A percentile compares a stretch with the other conserved stretches of the same genome.
These are phyloP conservation scores for Posidonia oceanica DNA, from an alignment of 116 monocot species.

Conservation along the genomic window DNA sequence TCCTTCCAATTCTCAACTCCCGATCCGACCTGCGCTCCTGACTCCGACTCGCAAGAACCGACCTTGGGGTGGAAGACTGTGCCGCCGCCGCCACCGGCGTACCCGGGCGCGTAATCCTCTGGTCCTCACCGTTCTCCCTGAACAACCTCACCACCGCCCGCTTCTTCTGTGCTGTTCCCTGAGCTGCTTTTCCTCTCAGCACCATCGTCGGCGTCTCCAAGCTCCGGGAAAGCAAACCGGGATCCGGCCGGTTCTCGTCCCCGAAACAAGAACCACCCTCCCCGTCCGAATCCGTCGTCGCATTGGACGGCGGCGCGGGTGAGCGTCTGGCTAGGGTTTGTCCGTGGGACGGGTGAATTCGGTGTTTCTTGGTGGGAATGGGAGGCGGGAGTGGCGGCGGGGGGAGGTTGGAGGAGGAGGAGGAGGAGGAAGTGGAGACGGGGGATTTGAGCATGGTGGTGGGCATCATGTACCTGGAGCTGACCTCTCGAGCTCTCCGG, in stretches of 20 bases:
- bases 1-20: background rate
- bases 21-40: background rate
- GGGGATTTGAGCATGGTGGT: constrained; percentile 5
- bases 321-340: constrained; percentile 2
- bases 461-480: constrained; percentile 41
- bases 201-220: constrained; percentile 9
- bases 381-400: constrained; percentile 13
- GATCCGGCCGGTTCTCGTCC: constrained; percentile 37
- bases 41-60: background rate
- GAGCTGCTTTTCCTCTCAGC: constrained; percentile 1
- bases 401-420: background rate
- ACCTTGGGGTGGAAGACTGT: constrained; percentile 8
- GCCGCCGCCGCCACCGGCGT: constrained; percentile 20
- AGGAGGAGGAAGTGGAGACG: background rate
- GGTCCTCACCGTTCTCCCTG: constrained; percentile 29
- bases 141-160: constrained; percentile 35
- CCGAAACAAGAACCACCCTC: constrained; percentile 22
- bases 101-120: constrained; percentile 27
- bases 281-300: constrained; percentile 17
- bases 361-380: constrained; percentile 8
- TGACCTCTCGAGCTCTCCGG: constrained; percentile 35
- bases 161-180: constrained; percentile 11
- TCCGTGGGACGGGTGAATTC: background rate
- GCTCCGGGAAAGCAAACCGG: background rate
- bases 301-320: background rate